Conservation (phyloP, 2,329 filamentous ascomycete species). For the Aspergillus costaricaensis region DNA sequence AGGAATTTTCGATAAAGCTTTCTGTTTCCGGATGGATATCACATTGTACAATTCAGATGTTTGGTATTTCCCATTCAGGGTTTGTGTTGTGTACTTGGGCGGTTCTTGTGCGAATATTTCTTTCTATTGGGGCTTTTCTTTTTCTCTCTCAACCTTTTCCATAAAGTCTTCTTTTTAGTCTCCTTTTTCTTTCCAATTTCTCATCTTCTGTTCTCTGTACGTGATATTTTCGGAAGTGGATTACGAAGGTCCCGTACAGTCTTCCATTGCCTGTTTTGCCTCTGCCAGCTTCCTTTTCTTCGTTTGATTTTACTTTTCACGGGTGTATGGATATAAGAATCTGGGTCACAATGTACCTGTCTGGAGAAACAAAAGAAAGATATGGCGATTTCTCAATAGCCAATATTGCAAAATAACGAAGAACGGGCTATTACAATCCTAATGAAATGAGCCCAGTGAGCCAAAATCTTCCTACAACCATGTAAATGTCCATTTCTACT, state of each 20-base stretch:
- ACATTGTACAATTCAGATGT: conserved; percentile 26
- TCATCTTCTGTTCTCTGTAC: not conserved
- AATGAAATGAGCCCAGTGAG: not conserved
- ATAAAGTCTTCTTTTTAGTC: conserved; percentile 6
- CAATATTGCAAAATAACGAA: not conserved
- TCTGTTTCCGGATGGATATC: not conserved
- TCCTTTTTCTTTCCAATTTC: conserved; percentile 7
- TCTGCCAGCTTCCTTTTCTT: conserved; percentile 10
- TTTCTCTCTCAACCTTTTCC: conserved; percentile 11
- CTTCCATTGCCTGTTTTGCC: conserved; percentile 7
- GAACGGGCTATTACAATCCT: not conserved
- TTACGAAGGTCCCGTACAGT: not conserved
- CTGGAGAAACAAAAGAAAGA: conserved; percentile 11
- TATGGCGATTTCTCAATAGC: not conserved
- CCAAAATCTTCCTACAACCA: no score
- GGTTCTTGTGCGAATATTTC: conserved; percentile 24
- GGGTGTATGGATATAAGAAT: conserved; percentile 13
- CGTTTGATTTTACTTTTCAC: conserved; percentile 6
- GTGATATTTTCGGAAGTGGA: not conserved
- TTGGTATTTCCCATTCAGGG: conserved; percentile 18
- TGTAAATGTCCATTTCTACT: no score
- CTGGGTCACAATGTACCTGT: conserved; percentile 10
- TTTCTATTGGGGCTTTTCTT: conserved; percentile 11
- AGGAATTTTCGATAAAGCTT: not conserved
- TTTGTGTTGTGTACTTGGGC: conserved; percentile 26